Evolutionary conservation across 2,329 filamentous ascomycete species (phyloP).

Genomic region (Aspergillus candidus): DNA sequence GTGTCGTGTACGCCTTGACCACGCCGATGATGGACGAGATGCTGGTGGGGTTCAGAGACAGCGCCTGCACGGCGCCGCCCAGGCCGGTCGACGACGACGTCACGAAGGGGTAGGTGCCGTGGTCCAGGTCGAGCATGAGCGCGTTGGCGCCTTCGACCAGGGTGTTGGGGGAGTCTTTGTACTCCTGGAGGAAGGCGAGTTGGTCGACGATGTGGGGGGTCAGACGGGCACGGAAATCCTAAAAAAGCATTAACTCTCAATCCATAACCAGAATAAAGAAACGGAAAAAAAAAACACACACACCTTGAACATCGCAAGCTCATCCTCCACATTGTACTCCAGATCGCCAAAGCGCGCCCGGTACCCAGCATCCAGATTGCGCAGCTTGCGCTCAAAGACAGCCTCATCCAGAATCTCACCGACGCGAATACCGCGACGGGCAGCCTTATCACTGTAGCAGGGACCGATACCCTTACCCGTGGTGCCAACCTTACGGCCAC

Average conservation of each 20-base stretch:
- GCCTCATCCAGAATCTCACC: slow-evolving; percentile 53
- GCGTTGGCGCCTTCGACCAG: slow-evolving; percentile 60
- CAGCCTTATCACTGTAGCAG: slow-evolving; percentile 59
- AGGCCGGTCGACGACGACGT: slow-evolving; percentile 45
- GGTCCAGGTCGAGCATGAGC: slow-evolving; percentile 54
- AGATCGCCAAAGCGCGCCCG: slow-evolving; percentile 55
- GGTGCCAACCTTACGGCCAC: slow-evolving; percentile 44
- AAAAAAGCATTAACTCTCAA: slow-evolving; percentile 1
- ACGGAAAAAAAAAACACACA: slow-evolving; percentile 6
- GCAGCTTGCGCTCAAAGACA: slow-evolving; percentile 50
- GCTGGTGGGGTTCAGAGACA: slow-evolving; percentile 52
- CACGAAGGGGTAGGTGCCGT: slow-evolving; percentile 48
- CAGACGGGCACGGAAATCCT: slow-evolving; percentile 35
- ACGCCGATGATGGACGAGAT: slow-evolving; percentile 57
- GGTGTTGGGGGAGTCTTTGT: slow-evolving; percentile 50
- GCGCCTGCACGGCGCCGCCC: slow-evolving; percentile 50
- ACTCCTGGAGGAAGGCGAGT: slow-evolving; percentile 49
- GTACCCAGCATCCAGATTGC: slow-evolving; percentile 47
- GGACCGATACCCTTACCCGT: slow-evolving; percentile 50
- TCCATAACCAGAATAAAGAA: background rate
- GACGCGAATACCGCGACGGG: slow-evolving; percentile 53
- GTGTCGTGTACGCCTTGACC: slow-evolving; percentile 60
- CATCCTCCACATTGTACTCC: slow-evolving; percentile 55
- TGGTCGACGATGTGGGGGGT: slow-evolving; percentile 38
- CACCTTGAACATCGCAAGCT: slow-evolving; percentile 53